These are phyloP conservation scores for Plantago coronopus DNA, from an alignment of 305 asterid genomes.

Conservation along the genomic window DNA sequence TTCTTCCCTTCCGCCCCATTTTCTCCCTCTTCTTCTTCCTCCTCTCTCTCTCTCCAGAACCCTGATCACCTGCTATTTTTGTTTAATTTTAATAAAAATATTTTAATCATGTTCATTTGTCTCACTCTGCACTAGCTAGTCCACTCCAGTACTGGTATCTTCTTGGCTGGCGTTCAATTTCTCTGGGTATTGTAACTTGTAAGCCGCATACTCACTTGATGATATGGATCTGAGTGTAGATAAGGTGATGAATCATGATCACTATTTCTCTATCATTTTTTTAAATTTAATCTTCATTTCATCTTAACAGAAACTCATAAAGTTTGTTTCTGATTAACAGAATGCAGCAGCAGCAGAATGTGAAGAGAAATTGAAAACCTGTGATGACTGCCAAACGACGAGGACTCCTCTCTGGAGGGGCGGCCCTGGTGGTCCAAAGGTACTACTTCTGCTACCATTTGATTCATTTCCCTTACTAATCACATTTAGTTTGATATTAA, in stretches of 20 bases:
- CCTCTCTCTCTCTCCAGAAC: too few relatives aligned
- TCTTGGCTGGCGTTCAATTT: constrained; percentile 1
- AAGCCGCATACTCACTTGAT: constrained; percentile 18
- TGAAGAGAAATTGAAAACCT: constrained; percentile 39
- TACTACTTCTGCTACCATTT: background rate
- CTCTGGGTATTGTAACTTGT: background rate
- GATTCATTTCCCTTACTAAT: background rate
- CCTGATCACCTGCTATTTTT: too few relatives aligned
- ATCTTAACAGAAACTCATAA: constrained; percentile 39
- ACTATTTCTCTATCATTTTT: background rate
- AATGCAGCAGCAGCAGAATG: too few relatives aligned
- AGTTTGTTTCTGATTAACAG: too few relatives aligned
- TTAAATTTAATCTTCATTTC: constrained; percentile 3
- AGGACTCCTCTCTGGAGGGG: constrained; percentile 95
- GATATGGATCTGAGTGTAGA: constrained; percentile 74
- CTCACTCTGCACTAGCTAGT: background rate
- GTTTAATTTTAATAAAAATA: background rate
- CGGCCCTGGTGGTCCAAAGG: constrained; percentile 96
- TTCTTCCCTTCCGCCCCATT: background rate
- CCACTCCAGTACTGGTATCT: too few relatives aligned
- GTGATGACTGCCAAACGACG: constrained; percentile 74
- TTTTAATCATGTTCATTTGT: constrained; percentile 5
- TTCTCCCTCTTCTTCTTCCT: background rate
- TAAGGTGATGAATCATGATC: constrained; percentile 46
- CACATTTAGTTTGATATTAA: too few relatives aligned